Evolutionary conservation across 2,329 filamentous ascomycete species (phyloP), one percentile per base, ranked within the genome.

Genomic region (Cyanodermella asteris): DNA sequence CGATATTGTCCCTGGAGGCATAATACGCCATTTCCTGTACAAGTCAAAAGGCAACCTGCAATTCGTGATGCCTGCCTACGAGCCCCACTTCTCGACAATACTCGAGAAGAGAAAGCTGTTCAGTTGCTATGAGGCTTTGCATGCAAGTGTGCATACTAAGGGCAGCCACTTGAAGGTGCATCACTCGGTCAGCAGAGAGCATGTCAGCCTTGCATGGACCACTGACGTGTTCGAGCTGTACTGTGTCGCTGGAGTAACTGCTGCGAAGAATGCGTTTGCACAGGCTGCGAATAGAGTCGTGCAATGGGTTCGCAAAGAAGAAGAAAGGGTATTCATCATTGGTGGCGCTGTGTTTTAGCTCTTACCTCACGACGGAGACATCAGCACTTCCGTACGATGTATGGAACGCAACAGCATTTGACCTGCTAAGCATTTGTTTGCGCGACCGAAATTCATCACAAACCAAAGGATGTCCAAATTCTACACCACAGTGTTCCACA

Each of bases 1-100:
- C 10, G 73, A 87, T 30, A 71, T 97, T 30, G 64, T 81, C 1
- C 76, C 81, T 0, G 76, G 74, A 13, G 76, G 72, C 10, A 70
- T 74, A 16, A 55, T 94, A 26, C 72, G 74, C 36, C 87, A 97
- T 53, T 97, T 94, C 42, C 52, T 97, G 11, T 97, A 91, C 59
- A 97, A 94, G 49, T 91, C 78, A 10, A 67, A 78, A 31, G 71
- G 73, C 12, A 91, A 97, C 38, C 87, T 97, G 15, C 90, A 97
- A 45, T 97, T 93, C 47, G 74, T 69, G 36, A 91, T 91, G 78
- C 75, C 82, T 2, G 70, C 76, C 0, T 73, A 80, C 31, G 59
- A 67, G 7, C 72, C 77, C 0, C 55, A 70, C 28, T 87, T 87
- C 40, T 47, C 45, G 13, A 55, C 42, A 3, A 44, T 64, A 4